Evolutionary conservation across 306 rosid species (phyloP), one percentile per base, ranked within the genome.

Genomic region (Dicorynia guianensis): DNA sequence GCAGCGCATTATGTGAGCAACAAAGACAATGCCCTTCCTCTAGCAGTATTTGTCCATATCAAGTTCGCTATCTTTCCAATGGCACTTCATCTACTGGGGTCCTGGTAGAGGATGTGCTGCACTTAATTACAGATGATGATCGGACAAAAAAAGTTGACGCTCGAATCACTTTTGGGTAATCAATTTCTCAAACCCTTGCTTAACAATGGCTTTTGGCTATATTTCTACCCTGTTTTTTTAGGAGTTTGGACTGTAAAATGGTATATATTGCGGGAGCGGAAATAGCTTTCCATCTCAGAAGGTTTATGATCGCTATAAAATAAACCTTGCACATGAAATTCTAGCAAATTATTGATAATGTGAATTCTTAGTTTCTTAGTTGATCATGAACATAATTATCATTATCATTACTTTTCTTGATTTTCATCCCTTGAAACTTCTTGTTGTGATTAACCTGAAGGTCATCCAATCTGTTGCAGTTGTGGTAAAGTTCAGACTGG

Each of bases 401-500:
- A 50, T 36, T 14, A 20, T 47, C 43, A 66, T 58, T 38, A 43
- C 48, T 35, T 43, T 10, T 56, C 54, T 67, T 70, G 63, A 79
- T 36, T 58, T 13, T 66, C 54, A 61, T 52, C 65, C 79, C 33
- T 63, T 20, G 65, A 74, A 79, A 35, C 15, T 18, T 53, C 65
- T 18, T 5, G 33, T 14, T 73, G 48, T 50, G 69, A 11, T 76
- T 44, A 61, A 72, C n/a, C 36, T 77, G 55, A 11, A 25, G 55
- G 44, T 71, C 54, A 46, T 87, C 17, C 38, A 69, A 79, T 73
- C 34, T 68, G 62, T 57, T 83, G 89, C 92, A 96, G 98, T 9
- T 96, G 99, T 74, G 98, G 99, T 30, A 87, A 77, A 87, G 82
- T 68, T 64, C 96, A 90, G 79, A 90, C 91, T 7, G 99, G 99